Evolutionary conservation across 805 yeast genomes (phyloP), one percentile per base, ranked within the genome.

Genomic region (Soucietia sequanensis): DNA sequence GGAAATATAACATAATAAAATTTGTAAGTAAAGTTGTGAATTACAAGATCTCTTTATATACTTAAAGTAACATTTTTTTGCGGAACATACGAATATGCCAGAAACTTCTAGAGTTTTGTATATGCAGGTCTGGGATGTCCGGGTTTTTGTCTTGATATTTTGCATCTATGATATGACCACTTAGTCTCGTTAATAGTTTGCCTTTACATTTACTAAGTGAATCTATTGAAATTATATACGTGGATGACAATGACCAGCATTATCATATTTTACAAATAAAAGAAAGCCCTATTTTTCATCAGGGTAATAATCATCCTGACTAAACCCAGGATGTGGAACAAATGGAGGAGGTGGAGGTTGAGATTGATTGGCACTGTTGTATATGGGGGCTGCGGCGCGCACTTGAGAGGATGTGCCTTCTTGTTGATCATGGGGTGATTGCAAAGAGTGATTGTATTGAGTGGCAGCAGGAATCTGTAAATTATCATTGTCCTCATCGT

Each of bases 221-320:
- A n/a, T n/a, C n/a, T n/a, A n/a, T n/a, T n/a, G n/a, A n/a, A n/a
- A n/a, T n/a, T n/a, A n/a, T n/a, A n/a, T n/a, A n/a, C n/a, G n/a
- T n/a, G n/a, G n/a, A n/a, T n/a, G n/a, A n/a, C n/a, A n/a, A n/a
- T n/a, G n/a, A n/a, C n/a, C n/a, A n/a, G n/a, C n/a, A n/a, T n/a
- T n/a, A n/a, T n/a, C n/a, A n/a, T n/a, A n/a, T n/a, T n/a, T n/a
- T n/a, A n/a, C n/a, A n/a, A n/a, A n/a, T n/a, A n/a, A n/a, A n/a
- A n/a, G 11, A 8, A 11, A 21, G 23, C 23, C 23, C 20, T 16
- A 23, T 29, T 34, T 31, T 21, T 47, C 41, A 24, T 70, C 76
- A 39, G 61, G 68, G 69, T 74, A 73, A 48, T 75, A 75, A 46
- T 75, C 80, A 4, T 62, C 72, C 6, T 37, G 36, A 11, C 48